Conservation (phyloP, 2,329 filamentous ascomycete species). For the Colletotrichum sansevieriae region DNA sequence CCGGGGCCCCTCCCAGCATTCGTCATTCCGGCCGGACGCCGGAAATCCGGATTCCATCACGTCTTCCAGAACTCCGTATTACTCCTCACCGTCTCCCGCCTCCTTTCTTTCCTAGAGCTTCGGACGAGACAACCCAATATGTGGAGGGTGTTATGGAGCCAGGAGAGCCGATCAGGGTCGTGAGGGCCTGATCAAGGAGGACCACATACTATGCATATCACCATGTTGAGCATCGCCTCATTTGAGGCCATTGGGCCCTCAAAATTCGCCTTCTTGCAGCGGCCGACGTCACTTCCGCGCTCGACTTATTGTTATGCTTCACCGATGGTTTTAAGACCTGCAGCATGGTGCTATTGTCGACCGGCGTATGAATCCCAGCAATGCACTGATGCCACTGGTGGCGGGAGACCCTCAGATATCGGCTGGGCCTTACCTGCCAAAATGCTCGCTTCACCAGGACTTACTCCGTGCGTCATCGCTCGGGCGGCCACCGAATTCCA, state of each 20-base stretch:
- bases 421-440: slow-evolving; percentile 3
- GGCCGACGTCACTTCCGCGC: slow-evolving; percentile 34
- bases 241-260: neutral
- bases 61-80: slow-evolving; percentile 23
- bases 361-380: neutral
- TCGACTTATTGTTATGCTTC: slow-evolving; percentile 25
- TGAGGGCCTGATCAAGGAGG: slow-evolving; percentile 3
- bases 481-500: slow-evolving; percentile 18
- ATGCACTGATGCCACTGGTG: neutral
- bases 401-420: slow-evolving; percentile 2
- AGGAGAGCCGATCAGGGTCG: slow-evolving; percentile 12
- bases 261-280: slow-evolving; percentile 11
- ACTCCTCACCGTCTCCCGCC: slow-evolving; percentile 5
- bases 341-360: slow-evolving; percentile 24
- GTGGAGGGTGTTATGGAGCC: slow-evolving; percentile 11
- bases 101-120: neutral
- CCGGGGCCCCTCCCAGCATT: slow-evolving; percentile 15
- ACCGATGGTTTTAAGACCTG: slow-evolving; percentile 1
- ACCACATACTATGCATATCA: slow-evolving; percentile 2
- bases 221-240: slow-evolving; percentile 24
- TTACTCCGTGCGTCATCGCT: slow-evolving; percentile 14
- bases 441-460: neutral
- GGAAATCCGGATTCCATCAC: slow-evolving; percentile 35
- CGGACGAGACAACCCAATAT: slow-evolving; percentile 7
- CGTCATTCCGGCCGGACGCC: slow-evolving; percentile 31